phyloP scores from a whole-genome alignment of 1,284 basidiomycete species.

The Schizophyllum amplum region DNA sequence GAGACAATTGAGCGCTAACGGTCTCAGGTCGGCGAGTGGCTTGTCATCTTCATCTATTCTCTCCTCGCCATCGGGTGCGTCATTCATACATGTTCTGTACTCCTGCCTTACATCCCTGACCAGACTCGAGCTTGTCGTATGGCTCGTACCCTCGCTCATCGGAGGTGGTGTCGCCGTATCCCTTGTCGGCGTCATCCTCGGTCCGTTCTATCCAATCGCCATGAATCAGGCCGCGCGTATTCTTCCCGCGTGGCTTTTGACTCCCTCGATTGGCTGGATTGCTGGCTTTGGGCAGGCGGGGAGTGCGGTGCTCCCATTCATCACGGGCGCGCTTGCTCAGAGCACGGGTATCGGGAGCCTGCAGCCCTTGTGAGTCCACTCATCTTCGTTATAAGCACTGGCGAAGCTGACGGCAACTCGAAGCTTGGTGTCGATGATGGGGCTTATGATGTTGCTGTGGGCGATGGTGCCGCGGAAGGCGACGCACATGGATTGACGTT shows the following conservation, averaged over 20 bases:
- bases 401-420: not conserved
- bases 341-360: conserved; percentile 48
- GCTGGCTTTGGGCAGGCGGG: conserved; percentile 60
- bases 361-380: conserved; percentile 40
- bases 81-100: not conserved
- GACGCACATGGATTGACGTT: not conserved
- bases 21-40: conserved; percentile 20
- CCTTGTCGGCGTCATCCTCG: conserved; percentile 38
- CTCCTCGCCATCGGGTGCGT: conserved; percentile 21
- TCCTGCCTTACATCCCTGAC: conserved; percentile 1
- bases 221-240: conserved; percentile 50
- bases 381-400: not conserved
- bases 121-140: conserved; percentile 15
- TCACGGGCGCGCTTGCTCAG: conserved; percentile 47
- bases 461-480: conserved; percentile 18
- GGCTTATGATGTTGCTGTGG: conserved; percentile 27
- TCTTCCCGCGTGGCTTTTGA: conserved; percentile 54
- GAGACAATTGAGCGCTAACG: conserved; percentile 22
- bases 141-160: conserved; percentile 14
- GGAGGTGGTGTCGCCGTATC: conserved; percentile 13
- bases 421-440: conserved; percentile 33
- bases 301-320: conserved; percentile 57
- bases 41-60: conserved; percentile 19
- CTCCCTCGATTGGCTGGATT: conserved; percentile 62
- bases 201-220: conserved; percentile 63